Evolutionary conservation across 2,329 filamentous ascomycete genomes (phyloP), one percentile per base, ranked within the genome.

Genomic region (Diaporthe longicolla): DNA sequence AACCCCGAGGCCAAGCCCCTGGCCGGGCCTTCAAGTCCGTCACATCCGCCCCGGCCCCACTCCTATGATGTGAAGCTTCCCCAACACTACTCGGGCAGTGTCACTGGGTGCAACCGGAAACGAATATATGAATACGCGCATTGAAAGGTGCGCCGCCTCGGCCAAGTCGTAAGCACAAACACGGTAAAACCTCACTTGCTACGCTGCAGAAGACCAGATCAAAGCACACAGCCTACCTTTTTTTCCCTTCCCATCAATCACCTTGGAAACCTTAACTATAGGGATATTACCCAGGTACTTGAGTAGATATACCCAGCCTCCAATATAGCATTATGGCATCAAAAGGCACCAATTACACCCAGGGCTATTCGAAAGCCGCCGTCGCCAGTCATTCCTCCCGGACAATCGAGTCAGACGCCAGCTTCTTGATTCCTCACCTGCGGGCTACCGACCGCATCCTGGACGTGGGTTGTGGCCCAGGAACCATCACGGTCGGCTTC

Each of bases 401-500:
- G 55, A 74, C 73, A 4, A 65, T 74, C 21, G 29, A 73, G 37
- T 48, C 61, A 8, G 73, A 74, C 21, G 73, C 70, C 55, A 40
- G 55, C 63, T 74, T 74, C 24, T 50, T 70, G 13, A 37, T 74
- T 29, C 70, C 73, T 7, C 70, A 74, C 29, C 63, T 70, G 29
- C 68, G 29, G 43, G 63, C 21, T 4, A 48, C 59, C 2, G 26
- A 65, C 13, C 59, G 48, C 26, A 43, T 74, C 21, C 40, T 74
- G 6, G 73, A 74, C 50, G 63, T 74, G 6, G 73, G 73, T 17
- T 74, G 61, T 40, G 73, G 73, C 9, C 73, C 73, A 9, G 73
- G 73, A 1, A 74, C 70, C 63, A 74, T 74, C 63, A 74, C 73
- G 13, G 35, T 65, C 21, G 73, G 73, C 3, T 72, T 74, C 4